Conservation (phyloP, 441 rosid genomes). For the Pelargonium australe region DNA sequence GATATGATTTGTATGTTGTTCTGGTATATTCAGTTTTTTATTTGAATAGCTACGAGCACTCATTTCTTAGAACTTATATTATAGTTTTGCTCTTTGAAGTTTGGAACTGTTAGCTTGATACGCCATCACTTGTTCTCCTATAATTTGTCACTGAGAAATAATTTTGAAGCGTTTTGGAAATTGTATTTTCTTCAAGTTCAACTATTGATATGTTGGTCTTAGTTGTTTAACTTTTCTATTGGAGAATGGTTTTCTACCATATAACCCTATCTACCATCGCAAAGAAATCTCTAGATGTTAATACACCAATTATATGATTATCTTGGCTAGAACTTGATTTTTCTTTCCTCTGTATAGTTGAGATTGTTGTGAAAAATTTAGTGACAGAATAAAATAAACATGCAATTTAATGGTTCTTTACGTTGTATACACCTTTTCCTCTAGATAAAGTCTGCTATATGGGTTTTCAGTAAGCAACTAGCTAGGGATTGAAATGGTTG, state of each 20-base stretch:
- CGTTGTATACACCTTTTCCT: neutral
- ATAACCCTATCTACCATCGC: neutral
- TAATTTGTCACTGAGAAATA: neutral
- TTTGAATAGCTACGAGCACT: neutral
- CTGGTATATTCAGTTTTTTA: neutral
- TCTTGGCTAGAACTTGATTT: neutral
- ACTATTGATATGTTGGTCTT: neutral
- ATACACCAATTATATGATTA: neutral
- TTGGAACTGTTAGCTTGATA: no score
- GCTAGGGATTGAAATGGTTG: neutral
- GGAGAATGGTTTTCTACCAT: neutral
- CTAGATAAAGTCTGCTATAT: slow-evolving; percentile 1
- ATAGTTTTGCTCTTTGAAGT: no score
- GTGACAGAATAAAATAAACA: neutral
- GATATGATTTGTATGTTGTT: neutral
- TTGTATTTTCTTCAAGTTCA: neutral
- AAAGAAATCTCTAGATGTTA: neutral
- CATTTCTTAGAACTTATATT: no score
- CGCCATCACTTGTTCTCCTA: neutral
- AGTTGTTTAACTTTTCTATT: neutral
- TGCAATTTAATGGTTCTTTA: neutral
- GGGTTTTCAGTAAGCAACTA: neutral
- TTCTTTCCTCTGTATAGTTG: no score
- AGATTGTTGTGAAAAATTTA: slow-evolving; percentile 2
- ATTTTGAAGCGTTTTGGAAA: neutral